These are phyloP conservation scores for Calophaca sinica DNA, from an alignment of 306 rosid genomes.

Conservation along the genomic window DNA sequence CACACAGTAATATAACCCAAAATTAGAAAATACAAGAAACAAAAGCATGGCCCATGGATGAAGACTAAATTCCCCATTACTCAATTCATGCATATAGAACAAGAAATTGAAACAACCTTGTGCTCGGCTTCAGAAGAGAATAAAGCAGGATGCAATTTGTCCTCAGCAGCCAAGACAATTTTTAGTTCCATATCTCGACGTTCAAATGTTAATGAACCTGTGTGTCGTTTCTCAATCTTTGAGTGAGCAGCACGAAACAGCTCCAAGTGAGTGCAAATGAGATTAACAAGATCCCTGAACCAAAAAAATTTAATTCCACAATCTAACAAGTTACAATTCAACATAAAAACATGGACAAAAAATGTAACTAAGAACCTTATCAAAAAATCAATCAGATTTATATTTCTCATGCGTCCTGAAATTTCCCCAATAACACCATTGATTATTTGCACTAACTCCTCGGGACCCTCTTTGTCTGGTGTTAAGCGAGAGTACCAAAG, in stretches of 20 bases:
- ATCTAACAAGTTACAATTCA: slow-evolving; percentile 43
- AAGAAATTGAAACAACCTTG: slow-evolving; percentile 66
- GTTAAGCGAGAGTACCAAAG: slow-evolving; percentile 94
- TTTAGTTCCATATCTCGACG: slow-evolving; percentile 74
- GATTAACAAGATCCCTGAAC: slow-evolving; percentile 87
- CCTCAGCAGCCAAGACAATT: slow-evolving; percentile 72
- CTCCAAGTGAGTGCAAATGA: slow-evolving; percentile 90
- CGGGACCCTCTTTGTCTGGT: slow-evolving; percentile 94
- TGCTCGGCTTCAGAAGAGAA: slow-evolving; percentile 98
- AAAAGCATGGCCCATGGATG: slow-evolving; percentile 29
- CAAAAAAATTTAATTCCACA: slow-evolving; percentile 52
- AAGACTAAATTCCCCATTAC: slow-evolving; percentile 37
- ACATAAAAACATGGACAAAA: slow-evolving; percentile 30
- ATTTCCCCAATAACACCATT: slow-evolving; percentile 87
- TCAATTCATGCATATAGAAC: slow-evolving; percentile 35
- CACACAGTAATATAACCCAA: slow-evolving; percentile 49
- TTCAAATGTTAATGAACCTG: slow-evolving; percentile 64
- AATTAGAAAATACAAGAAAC: slow-evolving; percentile 31
- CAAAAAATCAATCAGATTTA: slow-evolving; percentile 89
- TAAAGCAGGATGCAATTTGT: slow-evolving; percentile 96
- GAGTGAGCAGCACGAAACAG: slow-evolving; percentile 78
- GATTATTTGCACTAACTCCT: slow-evolving; percentile 76
- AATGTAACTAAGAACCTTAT: slow-evolving; percentile 69
- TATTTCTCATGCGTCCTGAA: slow-evolving; percentile 85
- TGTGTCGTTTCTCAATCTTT: slow-evolving; percentile 68